Evolutionary conservation across 2,329 filamentous ascomycete species (phyloP).

Genomic region (Colletotrichum tabaci): DNA sequence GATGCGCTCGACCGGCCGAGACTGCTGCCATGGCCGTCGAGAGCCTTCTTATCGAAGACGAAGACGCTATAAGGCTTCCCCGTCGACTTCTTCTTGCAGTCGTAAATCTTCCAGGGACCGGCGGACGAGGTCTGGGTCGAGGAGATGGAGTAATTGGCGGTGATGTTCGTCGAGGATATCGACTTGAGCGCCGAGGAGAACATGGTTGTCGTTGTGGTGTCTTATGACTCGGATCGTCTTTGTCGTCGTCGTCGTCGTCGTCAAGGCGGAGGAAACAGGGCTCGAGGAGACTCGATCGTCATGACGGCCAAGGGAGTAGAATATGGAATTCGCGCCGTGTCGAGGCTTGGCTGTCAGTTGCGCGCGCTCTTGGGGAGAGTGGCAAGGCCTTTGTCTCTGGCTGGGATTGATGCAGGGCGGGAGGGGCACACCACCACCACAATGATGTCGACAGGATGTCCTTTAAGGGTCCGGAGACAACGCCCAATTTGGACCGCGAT

Average conservation of each 20-base stretch:
- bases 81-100: constrained; percentile 96
- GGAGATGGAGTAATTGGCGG: constrained; percentile 89
- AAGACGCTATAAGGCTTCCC: constrained; percentile 93
- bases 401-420: constrained; percentile 23
- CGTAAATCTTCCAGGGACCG: constrained; percentile 97
- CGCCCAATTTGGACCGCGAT: not conserved
- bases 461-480: not conserved
- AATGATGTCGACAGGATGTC: constrained; percentile 1
- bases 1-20: constrained; percentile 75
- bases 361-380: constrained; percentile 3
- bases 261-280: constrained; percentile 38
- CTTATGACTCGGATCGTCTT: constrained; percentile 32
- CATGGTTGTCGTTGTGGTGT: constrained; percentile 69
- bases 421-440: constrained; percentile 1
- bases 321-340: constrained; percentile 38
- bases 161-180: constrained; percentile 91
- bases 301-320: constrained; percentile 38
- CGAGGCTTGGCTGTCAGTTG: constrained; percentile 21
- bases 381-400: constrained; percentile 16
- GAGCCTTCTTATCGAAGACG: constrained; percentile 90
- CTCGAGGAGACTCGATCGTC: constrained; percentile 42
- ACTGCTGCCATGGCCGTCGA: constrained; percentile 78
- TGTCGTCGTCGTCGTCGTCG: constrained; percentile 39
- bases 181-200: constrained; percentile 95
- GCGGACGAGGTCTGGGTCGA: constrained; percentile 82